phyloP scores from a whole-genome alignment of 768 basidiomycete genomes.

The Megacollybia marginata region DNA sequence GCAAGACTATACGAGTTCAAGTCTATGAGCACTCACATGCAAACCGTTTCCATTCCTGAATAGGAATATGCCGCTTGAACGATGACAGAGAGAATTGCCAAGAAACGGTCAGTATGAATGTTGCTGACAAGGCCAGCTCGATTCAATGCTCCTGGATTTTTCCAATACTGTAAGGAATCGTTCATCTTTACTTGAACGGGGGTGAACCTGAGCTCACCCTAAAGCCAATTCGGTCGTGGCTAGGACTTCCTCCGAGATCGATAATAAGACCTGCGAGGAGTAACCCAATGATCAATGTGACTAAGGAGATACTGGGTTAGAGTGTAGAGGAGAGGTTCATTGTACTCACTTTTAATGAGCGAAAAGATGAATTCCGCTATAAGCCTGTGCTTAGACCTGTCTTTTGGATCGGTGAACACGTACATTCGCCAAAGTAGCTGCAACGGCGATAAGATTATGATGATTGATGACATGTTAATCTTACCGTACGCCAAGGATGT shows the following conservation, averaged over 20 bases:
- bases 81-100: constrained; percentile 36
- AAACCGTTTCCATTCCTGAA: constrained; percentile 71
- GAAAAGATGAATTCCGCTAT: constrained; percentile 62
- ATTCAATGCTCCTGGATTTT: constrained; percentile 57
- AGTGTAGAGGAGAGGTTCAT: not conserved
- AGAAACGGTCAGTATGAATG: constrained; percentile 39
- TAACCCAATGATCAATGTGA: constrained; percentile 53
- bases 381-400: too few species aligned
- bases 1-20: not conserved
- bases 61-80: constrained; percentile 65
- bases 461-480: constrained; percentile 1
- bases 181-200: not conserved
- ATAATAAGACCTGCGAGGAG: constrained; percentile 60
- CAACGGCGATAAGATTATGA: not conserved
- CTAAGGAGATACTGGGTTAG: constrained; percentile 19
- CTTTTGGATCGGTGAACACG: constrained; percentile 6
- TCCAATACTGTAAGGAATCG: constrained; percentile 45
- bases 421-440: constrained; percentile 62
- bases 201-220: constrained; percentile 28
- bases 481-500: constrained; percentile 46
- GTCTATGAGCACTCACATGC: constrained; percentile 36
- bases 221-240: constrained; percentile 61
- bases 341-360: constrained; percentile 50
- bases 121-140: constrained; percentile 33
- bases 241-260: constrained; percentile 73